Base-by-base conservation (phyloP, 2,329 filamentous ascomycete genomes). In the Beauveria sp. region DNA sequence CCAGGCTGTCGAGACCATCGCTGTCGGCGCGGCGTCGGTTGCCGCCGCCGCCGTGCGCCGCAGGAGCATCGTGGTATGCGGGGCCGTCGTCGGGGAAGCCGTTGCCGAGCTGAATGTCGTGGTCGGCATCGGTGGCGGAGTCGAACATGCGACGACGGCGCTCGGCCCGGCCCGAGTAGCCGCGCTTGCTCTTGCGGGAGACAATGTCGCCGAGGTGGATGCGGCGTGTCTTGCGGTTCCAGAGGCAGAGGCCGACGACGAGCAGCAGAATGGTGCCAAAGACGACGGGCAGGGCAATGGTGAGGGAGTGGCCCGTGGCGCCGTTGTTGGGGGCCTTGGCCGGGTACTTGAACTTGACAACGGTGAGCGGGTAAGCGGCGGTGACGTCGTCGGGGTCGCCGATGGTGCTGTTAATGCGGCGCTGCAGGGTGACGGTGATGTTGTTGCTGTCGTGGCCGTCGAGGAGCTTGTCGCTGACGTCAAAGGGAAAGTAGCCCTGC, bases 171-270 rank as follows among this genome's bases (percentile, higher is more conserved):
- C 79, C 77, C 12, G 69, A 71, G 70, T 81, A 81, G 46, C 80
- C 77, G 64, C 75, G 68, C 38, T 76, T 71, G 48, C 66, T 65
- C 20, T 3, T 31, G 56, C 80, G 77, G 66, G 78, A 74, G 76
- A 83, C 80, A 71, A 84, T 73, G 67, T 79, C 81, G 59, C 79
- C 81, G 52, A 85, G 68, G 5, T 73, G 72, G 63, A 85, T 82
- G 63, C 70, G 70, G 61, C 83, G 77, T n/a, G 75, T 71, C 67
- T 79, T 76, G 60, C 77, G 75, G 71, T 84, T 83, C 77, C 78
- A 84, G 76, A 87, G 60, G 74, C 80, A 77, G 72, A 85, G 69
- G 72, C 87, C 76, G 73, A 86, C 49, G 66, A 84, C 63, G 65
- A 81, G 73, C 54, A 84, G 63, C 48, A 74, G 53, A 60, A 83